Conservation (phyloP, 2,329 filamentous ascomycete species). For the Neobulgaria alba region DNA sequence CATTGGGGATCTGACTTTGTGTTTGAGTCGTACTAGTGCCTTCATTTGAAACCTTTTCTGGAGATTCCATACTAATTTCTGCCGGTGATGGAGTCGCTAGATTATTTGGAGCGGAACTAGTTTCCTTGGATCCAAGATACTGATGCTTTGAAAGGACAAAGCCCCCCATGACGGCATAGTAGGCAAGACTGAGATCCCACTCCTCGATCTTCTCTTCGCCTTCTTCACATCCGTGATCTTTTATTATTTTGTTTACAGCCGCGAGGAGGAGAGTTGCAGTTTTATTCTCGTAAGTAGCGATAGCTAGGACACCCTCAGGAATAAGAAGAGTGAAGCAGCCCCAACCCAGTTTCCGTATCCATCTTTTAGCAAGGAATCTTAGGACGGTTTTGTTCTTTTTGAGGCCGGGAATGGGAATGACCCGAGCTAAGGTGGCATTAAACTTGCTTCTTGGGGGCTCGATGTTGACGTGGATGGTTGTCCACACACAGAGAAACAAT, state of each 20-base stretch:
- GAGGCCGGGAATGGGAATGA: too few relatives aligned
- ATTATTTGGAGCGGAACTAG: too few relatives aligned
- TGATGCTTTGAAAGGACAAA: too few relatives aligned
- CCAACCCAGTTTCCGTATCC: background rate
- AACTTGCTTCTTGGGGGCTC: background rate
- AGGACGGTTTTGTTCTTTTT: background rate
- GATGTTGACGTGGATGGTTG: constrained; percentile 3
- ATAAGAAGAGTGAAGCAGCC: background rate
- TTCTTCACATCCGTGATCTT: background rate
- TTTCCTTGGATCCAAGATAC: too few relatives aligned
- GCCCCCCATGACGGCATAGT: background rate
- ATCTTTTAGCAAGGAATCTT: background rate
- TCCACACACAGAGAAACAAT: constrained; percentile 2
- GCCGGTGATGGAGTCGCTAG: too few relatives aligned
- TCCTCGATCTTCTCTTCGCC: background rate
- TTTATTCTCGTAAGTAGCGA: background rate
- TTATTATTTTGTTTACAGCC: background rate
- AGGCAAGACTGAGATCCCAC: background rate
- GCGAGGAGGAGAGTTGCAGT: background rate
- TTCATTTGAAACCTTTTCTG: too few relatives aligned
- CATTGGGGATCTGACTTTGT: background rate
- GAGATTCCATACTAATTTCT: too few relatives aligned
- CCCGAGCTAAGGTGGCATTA: too few relatives aligned
- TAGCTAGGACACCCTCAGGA: background rate
- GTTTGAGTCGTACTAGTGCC: background rate